Conservation (phyloP, 2,329 filamentous ascomycete species). For the Pseudogymnoascus sp. region DNA sequence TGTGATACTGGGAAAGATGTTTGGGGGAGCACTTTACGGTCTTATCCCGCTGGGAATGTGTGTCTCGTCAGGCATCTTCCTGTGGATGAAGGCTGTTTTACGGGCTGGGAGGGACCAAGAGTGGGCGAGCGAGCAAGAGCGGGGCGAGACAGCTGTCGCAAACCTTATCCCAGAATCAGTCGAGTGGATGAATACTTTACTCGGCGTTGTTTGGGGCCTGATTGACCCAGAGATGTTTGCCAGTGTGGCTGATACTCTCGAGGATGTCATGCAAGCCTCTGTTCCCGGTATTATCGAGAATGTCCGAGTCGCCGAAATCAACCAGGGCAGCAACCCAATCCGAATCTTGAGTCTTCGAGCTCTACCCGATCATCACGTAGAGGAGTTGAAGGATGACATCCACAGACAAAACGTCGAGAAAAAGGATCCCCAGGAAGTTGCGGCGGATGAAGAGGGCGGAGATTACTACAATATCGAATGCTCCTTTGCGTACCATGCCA, state of each 20-base stretch:
- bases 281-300: conserved; percentile 89
- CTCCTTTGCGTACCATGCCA: conserved; percentile 84
- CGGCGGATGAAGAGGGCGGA: conserved; percentile 82
- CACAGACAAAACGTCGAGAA: conserved; percentile 71
- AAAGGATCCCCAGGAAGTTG: conserved; percentile 80
- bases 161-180: conserved; percentile 91
- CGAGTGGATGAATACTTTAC: conserved; percentile 89
- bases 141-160: conserved; percentile 75
- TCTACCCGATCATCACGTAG: conserved; percentile 73
- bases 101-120: conserved; percentile 75
- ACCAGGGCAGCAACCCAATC: conserved; percentile 85
- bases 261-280: conserved; percentile 95
- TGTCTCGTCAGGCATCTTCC: conserved; percentile 69
- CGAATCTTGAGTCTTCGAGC: conserved; percentile 82
- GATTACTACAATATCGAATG: conserved; percentile 91
- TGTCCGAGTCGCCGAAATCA: conserved; percentile 89
- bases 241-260: conserved; percentile 84
- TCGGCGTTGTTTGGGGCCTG: conserved; percentile 80
- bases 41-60: conserved; percentile 68
- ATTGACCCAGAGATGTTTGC: conserved; percentile 94
- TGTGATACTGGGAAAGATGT: conserved; percentile 68
- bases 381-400: conserved; percentile 75
- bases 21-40: conserved; percentile 71
- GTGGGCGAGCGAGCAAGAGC: conserved; percentile 80
- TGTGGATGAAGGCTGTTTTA: conserved; percentile 87